Percentiles rank a stretch among this genome's conserved stretches.
phyloP scores from a whole-genome alignment of 768 basidiomycete species.

The Lanmaoa rubissima region DNA sequence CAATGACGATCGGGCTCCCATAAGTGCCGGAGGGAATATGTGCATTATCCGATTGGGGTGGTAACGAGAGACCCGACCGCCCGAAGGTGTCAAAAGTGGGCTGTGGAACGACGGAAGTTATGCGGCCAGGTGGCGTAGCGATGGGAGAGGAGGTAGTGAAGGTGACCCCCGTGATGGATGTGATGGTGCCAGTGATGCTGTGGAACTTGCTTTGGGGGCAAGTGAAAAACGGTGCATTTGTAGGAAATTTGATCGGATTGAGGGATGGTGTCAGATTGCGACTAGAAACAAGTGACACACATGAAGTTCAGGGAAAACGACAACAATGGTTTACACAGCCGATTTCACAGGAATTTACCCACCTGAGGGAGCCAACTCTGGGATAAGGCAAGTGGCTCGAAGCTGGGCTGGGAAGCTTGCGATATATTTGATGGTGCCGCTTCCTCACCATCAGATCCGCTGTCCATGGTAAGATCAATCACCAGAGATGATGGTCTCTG shows the following conservation, averaged over 20 bases:
- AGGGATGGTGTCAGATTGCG: not conserved
- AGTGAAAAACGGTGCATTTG: not conserved
- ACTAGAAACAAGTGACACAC: conserved; percentile 7
- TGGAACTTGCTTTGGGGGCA: conserved; percentile 1
- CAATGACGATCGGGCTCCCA: conserved; percentile 25
- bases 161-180: not conserved
- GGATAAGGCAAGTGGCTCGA: not conserved
- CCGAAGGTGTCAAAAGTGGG: not conserved
- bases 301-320: not conserved
- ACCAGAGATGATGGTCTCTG: conserved; percentile 1
- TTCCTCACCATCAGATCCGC: not conserved
- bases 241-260: not conserved
- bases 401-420: not conserved
- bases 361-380: conserved; percentile 2
- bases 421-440: not conserved
- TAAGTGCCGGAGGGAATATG: conserved; percentile 10
- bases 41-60: conserved; percentile 1
- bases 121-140: not conserved
- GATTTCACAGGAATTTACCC: conserved; percentile 2
- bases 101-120: not conserved
- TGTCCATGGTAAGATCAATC: conserved; percentile 25
- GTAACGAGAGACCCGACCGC: not conserved
- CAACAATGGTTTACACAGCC: not conserved
- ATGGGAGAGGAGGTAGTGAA: not conserved
- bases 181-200: not conserved